Evolutionary conservation across 2,329 filamentous ascomycete species (phyloP).

Genomic region (Ceratocystis ficicola): DNA sequence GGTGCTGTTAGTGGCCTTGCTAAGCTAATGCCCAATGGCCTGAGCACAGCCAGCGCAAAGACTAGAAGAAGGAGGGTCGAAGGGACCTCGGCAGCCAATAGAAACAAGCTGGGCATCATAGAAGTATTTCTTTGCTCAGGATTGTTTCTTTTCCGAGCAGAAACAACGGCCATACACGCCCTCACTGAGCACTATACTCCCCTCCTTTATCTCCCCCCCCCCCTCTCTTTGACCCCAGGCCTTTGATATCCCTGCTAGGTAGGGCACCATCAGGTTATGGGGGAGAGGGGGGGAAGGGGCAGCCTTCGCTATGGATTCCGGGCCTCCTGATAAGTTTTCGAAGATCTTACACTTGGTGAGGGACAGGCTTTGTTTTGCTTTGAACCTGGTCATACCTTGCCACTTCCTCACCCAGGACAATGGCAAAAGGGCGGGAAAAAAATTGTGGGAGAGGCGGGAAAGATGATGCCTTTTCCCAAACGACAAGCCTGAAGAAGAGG

Average conservation of each 20-base stretch:
- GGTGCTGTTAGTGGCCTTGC: background rate
- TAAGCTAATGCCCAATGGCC: background rate
- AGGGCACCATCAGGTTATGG: no score
- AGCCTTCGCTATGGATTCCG: slow-evolving; percentile 5
- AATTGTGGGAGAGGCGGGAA: slow-evolving; percentile 4
- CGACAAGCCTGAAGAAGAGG: background rate
- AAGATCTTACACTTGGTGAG: slow-evolving; percentile 10
- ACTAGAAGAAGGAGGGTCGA: background rate
- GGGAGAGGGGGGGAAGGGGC: background rate
- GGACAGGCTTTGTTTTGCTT: slow-evolving; percentile 3
- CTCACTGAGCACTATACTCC: background rate
- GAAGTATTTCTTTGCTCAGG: no score
- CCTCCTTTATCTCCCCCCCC: background rate
- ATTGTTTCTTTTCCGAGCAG: no score
- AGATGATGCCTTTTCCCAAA: background rate
- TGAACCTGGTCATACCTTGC: background rate
- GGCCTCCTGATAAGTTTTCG: background rate
- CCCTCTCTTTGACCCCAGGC: slow-evolving; percentile 8
- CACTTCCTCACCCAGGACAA: background rate
- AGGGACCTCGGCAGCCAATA: background rate
- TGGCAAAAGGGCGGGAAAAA: background rate
- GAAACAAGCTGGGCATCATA: no score
- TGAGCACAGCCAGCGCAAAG: slow-evolving; percentile 1
- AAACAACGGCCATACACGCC: no score
- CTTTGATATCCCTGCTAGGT: background rate